These are phyloP conservation scores for Ophiostoma angusticollis DNA, from an alignment of 2,329 filamentous ascomycete genomes.

Conservation along the genomic window DNA sequence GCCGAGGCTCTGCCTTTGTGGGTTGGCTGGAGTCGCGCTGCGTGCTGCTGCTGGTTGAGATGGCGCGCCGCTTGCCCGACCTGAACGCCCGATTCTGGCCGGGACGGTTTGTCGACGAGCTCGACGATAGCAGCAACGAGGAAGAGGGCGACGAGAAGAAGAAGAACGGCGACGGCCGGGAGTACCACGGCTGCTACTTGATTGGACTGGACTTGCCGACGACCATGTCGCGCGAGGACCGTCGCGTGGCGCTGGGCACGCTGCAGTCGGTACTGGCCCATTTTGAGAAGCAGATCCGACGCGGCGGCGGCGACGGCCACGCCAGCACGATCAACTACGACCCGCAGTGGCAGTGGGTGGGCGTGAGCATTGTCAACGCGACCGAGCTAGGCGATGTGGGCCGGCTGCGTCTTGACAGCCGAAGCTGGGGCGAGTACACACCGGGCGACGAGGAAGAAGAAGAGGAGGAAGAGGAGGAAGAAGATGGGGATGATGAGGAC, in stretches of 20 bases:
- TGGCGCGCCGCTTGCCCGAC: slow-evolving; percentile 38
- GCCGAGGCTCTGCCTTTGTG: slow-evolving; percentile 41
- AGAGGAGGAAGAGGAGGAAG: slow-evolving; percentile 26
- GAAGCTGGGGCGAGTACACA: slow-evolving; percentile 36
- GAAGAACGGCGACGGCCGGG: slow-evolving; percentile 21
- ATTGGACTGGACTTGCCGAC: slow-evolving; percentile 36
- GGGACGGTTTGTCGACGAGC: slow-evolving; percentile 36
- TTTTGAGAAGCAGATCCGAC: slow-evolving; percentile 35
- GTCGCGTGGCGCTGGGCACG: slow-evolving; percentile 27
- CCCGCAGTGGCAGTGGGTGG: slow-evolving; percentile 34
- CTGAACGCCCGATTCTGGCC: slow-evolving; percentile 50
- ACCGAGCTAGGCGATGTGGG: slow-evolving; percentile 24
- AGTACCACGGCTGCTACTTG: slow-evolving; percentile 50
- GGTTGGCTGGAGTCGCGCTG: slow-evolving; percentile 53
- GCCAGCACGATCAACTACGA: slow-evolving; percentile 35
- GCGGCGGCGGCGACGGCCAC: slow-evolving; percentile 1
- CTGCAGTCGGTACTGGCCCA: slow-evolving; percentile 31
- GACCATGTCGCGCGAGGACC: slow-evolving; percentile 26
- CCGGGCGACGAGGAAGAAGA: slow-evolving; percentile 31
- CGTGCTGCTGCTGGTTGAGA: slow-evolving; percentile 43
- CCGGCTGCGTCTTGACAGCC: slow-evolving; percentile 29
- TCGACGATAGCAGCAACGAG: background rate
- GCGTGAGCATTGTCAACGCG: slow-evolving; percentile 25
- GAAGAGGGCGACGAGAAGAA: slow-evolving; percentile 22
- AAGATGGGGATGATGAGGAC: slow-evolving; percentile 22